Conservation (phyloP, 2,329 filamentous ascomycete genomes). For the Aspergillus bombycis region DNA sequence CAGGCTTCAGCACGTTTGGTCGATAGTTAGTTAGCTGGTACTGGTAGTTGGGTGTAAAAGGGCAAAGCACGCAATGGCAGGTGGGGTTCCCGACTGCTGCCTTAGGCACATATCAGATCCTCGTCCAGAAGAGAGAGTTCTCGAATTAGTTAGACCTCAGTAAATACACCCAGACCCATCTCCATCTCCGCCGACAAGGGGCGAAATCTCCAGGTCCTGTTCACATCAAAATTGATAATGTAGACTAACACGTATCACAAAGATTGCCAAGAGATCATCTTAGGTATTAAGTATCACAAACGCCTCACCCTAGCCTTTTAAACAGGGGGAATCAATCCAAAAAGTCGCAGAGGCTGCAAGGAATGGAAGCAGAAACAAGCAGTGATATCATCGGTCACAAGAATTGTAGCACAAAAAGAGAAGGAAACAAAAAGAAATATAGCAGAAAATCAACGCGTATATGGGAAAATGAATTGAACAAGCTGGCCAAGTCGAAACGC, state of each 20-base stretch:
- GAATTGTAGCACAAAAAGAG: background rate
- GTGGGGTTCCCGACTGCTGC: background rate
- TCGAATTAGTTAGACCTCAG: conserved; percentile 7
- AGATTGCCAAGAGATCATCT: conserved; percentile 11
- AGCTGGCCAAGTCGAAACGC: background rate
- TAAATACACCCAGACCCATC: conserved; percentile 2
- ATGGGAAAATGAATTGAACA: background rate
- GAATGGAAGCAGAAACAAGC: background rate
- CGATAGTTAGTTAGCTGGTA: background rate
- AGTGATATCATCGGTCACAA: conserved; percentile 2
- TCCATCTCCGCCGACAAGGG: background rate
- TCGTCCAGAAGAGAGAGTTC: background rate
- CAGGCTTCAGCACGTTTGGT: background rate
- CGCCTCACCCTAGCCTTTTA: conserved; percentile 25
- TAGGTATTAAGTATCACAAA: conserved; percentile 25
- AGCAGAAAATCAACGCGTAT: conserved; percentile 3
- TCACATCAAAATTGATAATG: background rate
- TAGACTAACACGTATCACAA: conserved; percentile 9
- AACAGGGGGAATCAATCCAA: conserved; percentile 8
- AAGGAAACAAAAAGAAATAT: background rate
- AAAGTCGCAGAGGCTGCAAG: background rate
- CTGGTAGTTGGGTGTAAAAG: background rate
- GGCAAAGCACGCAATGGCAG: no score
- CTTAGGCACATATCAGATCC: background rate
- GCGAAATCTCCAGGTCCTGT: background rate